Percentiles rank a stretch among this genome's conserved stretches.
Evolutionary conservation across 805 yeast genomes (phyloP).

Genomic region (Zygosaccharomyces bisporus): DNA sequence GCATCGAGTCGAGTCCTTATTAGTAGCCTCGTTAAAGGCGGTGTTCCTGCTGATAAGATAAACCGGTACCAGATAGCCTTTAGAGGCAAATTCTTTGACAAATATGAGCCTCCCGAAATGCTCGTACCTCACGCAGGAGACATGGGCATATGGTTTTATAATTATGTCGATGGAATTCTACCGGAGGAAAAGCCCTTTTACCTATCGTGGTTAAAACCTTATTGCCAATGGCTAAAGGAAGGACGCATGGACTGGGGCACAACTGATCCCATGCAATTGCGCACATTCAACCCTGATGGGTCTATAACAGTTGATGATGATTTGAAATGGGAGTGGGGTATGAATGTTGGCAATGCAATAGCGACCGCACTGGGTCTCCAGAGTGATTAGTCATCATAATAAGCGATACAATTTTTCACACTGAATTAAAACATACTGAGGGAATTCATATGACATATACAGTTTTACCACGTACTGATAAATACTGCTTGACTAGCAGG

Average conservation of each 20-base stretch:
- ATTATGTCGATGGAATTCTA: slow-evolving; percentile 24
- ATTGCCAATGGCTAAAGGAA: slow-evolving; percentile 31
- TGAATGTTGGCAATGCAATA: slow-evolving; percentile 29
- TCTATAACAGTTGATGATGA: slow-evolving; percentile 30
- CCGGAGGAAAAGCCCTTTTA: slow-evolving; percentile 28
- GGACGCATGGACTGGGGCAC: slow-evolving; percentile 35
- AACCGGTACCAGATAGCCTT: slow-evolving; percentile 35
- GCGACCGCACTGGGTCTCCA: slow-evolving; percentile 8
- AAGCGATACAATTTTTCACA: not conserved
- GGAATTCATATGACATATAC: too few relatives aligned
- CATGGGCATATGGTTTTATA: slow-evolving; percentile 37
- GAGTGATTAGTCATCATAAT: not conserved
- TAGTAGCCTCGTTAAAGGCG: slow-evolving; percentile 25
- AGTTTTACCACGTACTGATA: too few relatives aligned
- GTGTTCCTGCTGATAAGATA: slow-evolving; percentile 13
- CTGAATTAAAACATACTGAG: too few relatives aligned
- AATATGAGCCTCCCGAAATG: slow-evolving; percentile 20
- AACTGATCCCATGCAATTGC: slow-evolving; percentile 23
- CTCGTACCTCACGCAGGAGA: slow-evolving; percentile 41
- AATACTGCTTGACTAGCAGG: too few relatives aligned
- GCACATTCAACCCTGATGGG: slow-evolving; percentile 35
- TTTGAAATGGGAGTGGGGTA: slow-evolving; percentile 39
- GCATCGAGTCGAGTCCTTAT: slow-evolving; percentile 39
- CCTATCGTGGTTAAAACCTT: slow-evolving; percentile 33
- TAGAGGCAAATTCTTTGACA: slow-evolving; percentile 29